Base-by-base conservation (phyloP, 192 early-diverging fungal genomes). In the Gigaspora rosea region DNA sequence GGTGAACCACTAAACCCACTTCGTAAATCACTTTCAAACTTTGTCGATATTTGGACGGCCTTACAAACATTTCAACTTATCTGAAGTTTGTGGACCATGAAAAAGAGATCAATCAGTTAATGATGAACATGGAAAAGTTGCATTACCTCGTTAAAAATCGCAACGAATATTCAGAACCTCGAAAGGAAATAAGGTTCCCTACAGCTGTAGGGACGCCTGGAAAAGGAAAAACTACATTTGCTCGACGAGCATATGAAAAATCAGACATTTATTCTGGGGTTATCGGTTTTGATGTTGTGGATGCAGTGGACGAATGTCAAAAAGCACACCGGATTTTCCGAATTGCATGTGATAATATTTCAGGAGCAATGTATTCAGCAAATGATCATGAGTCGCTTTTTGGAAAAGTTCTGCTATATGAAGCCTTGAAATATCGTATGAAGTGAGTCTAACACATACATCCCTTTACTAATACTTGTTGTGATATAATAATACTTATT, bases 391-490 rank as follows among this genome's bases (percentile, higher is more conserved):
- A 70, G 15, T 12, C 51, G 12, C 50, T n/a, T 27, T 71, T 71
- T 51, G 50, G 68, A 71, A 71, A 32, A 71, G 50, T 16, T n/a
- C 20, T 71, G 27, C 48, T 71, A 51, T 71, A 52, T 15, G 68
- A 71, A 22, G 68, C 68, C 50, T 71, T 71, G 68, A 71, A 71
- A 51, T 71, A 71, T 71, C 48, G 15, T 7, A 9, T 71, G 68
- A 52, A 54, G 63, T 65, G 41, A 65, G 63, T 36, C 41, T 16
- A 4, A 41, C 1, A 36, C 4, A 22, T 41, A 36, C 32, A 41
- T 41, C 63, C 63, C 32, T 65, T 65, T 65, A 8, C 63, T 27
- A 46, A 65, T 65, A 8, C 59, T 62, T 62, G 35, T 65, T 22
- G 8, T 20, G n/a, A 36, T 65, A 65, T 65, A 4, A 36, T 41